These are phyloP conservation scores for Cystobasidiaceae sp. DNA, from an alignment of 1,284 basidiomycete species.

Conservation along the genomic window DNA sequence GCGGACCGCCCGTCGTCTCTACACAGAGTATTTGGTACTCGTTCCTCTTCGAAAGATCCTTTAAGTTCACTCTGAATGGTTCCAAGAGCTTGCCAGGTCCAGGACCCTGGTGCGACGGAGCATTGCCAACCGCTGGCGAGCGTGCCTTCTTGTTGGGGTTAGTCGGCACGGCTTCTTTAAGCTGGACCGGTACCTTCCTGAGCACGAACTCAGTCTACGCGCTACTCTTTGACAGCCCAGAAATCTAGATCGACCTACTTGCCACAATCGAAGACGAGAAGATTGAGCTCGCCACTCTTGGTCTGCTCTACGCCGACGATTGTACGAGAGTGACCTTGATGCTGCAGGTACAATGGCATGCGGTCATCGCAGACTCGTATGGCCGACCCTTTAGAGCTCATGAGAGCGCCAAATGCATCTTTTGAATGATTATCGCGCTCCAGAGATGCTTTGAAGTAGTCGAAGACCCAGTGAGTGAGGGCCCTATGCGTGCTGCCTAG, in stretches of 20 bases:
- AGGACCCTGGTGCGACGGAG: no score
- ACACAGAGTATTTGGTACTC: constrained; percentile 41
- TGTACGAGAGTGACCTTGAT: constrained; percentile 42
- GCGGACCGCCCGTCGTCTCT: constrained; percentile 14
- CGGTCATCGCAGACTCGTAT: constrained; percentile 13
- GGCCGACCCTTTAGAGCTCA: constrained; percentile 17
- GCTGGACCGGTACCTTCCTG: not conserved
- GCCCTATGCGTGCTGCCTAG: constrained; percentile 27
- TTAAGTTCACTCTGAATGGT: constrained; percentile 37
- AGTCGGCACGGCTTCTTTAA: not conserved
- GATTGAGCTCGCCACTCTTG: constrained; percentile 32
- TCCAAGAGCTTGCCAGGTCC: constrained; percentile 36
- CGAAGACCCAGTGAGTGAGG: constrained; percentile 35
- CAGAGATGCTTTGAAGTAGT: constrained; percentile 34
- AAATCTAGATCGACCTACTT: constrained; percentile 33
- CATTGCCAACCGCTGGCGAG: no score
- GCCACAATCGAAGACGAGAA: constrained; percentile 43
- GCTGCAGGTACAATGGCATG: constrained; percentile 43
- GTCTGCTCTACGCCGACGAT: constrained; percentile 41
- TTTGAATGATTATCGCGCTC: not conserved
- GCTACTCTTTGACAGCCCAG: no score
- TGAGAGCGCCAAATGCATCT: constrained; percentile 30
- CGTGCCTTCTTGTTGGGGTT: no score
- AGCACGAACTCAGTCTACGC: not conserved
- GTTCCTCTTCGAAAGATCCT: constrained; percentile 35